Evolutionary conservation across 2,329 filamentous ascomycete species (phyloP), one percentile per base, ranked within the genome.

Genomic region (Hypoxylon sp.): DNA sequence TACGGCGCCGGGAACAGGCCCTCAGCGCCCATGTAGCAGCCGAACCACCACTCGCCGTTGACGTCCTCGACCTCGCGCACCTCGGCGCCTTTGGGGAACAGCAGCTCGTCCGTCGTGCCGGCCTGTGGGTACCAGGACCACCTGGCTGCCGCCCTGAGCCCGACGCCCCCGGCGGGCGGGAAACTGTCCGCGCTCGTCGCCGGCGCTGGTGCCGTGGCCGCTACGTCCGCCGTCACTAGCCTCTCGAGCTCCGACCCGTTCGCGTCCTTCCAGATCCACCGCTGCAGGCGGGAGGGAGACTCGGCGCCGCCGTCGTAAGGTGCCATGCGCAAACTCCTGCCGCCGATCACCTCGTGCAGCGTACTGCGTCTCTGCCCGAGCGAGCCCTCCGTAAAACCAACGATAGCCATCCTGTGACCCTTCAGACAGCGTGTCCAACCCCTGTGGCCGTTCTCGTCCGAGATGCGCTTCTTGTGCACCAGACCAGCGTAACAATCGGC

Each of bases 41-140:
- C 94, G 77, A 88, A 89, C 69, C 84, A 92, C 93, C 93, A 98
- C 72, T 97, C 92, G 15, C 88, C 90, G 72, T 97, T 97, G 43
- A 96, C 86, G 73, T 95, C 90, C 72, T 94, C 89, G 31, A 89
- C 86, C 77, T 98, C 94, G 5, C 83, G 82, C 11, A 98, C 84
- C 73, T 95, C 90, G 0, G 93, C 92, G 8, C 90, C 88, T 47
- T 87, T 87, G 0, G 94, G 94, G 67, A 98, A 97, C 61, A 88
- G 74, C 35, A 98, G 76, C 75, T 98, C 94, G 70, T 97, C 90
- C 17, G 79, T 79, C 1, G 83, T 83, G 0, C 77, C 81, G 0
- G 81, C 75, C 2, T 83, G 82, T 0, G 92, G 91, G 69, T 89
- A 93, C 81, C 91, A 96, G 3, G 86, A 82, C 90, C 91, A 97